phyloP scores from a whole-genome alignment of 2,329 filamentous ascomycete species.

The Onygenales sp. region DNA sequence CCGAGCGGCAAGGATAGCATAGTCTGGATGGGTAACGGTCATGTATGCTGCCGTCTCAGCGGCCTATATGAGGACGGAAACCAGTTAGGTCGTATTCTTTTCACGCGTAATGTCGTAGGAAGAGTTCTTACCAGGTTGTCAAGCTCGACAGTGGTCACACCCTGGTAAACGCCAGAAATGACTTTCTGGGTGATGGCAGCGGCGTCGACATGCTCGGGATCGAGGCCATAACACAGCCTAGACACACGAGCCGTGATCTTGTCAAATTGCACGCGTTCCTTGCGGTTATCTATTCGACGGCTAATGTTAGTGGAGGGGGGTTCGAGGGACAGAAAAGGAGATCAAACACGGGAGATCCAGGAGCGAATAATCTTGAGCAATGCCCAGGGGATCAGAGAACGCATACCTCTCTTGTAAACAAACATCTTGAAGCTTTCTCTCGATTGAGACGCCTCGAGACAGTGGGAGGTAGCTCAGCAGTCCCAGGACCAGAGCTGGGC shows the following conservation, averaged over 20 bases:
- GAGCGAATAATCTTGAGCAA: not conserved
- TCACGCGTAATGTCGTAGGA: constrained; percentile 10
- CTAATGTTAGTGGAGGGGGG: constrained; percentile 2
- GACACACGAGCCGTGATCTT: constrained; percentile 99
- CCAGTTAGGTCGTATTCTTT: constrained; percentile 1
- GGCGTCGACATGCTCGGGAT: constrained; percentile 90
- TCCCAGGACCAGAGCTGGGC: not conserved
- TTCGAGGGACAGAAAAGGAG: constrained; percentile 15
- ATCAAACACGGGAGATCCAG: not conserved
- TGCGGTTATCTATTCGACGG: constrained; percentile 70
- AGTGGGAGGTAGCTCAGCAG: not conserved
- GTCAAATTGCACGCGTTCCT: constrained; percentile 99
- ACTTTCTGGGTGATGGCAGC: constrained; percentile 99
- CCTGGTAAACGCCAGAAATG: constrained; percentile 97
- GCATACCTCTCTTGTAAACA: constrained; percentile 54
- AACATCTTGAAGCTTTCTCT: constrained; percentile 39
- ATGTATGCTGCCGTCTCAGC: constrained; percentile 99
- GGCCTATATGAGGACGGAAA: constrained; percentile 48
- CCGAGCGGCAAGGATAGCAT: constrained; percentile 93
- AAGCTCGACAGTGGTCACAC: constrained; percentile 90
- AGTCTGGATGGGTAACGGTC: constrained; percentile 98
- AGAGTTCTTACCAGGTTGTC: constrained; percentile 73
- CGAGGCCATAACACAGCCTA: constrained; percentile 92
- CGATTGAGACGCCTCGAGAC: not conserved
- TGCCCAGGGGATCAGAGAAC: not conserved